Conservation (phyloP, 768 basidiomycete genomes). For the Termitomyces sp. region DNA sequence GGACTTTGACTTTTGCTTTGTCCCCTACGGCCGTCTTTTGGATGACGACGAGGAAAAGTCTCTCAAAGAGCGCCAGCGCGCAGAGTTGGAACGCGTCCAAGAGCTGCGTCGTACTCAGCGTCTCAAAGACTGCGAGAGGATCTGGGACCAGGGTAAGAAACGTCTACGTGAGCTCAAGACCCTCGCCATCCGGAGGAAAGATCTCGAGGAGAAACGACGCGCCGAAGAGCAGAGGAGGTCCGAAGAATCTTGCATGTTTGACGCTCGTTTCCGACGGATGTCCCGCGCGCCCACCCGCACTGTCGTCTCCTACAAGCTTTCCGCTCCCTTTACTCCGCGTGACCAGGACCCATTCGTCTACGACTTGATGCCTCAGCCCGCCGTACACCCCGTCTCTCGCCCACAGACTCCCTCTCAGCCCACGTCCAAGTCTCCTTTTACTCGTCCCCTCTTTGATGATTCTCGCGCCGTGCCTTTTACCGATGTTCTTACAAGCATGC, state of each 20-base stretch:
- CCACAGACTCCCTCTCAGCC: conserved; percentile 6
- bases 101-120: conserved; percentile 35
- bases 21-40: conserved; percentile 36
- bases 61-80: conserved; percentile 22
- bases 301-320: conserved; percentile 18
- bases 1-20: conserved; percentile 45
- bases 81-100: conserved; percentile 27
- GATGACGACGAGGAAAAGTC: conserved; percentile 41
- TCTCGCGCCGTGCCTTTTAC: conserved; percentile 46
- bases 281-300: conserved; percentile 8
- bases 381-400: background rate
- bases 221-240: no score
- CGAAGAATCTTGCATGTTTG: no score
- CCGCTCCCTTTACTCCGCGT: conserved; percentile 7
- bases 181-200: conserved; percentile 28
- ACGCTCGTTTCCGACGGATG: no score
- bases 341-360: conserved; percentile 22
- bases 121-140: conserved; percentile 40
- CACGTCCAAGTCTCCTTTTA: conserved; percentile 16
- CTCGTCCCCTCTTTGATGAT: conserved; percentile 26
- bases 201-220: conserved; percentile 23
- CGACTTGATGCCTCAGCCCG: conserved; percentile 21
- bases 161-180: conserved; percentile 36
- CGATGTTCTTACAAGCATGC: conserved; percentile 55
- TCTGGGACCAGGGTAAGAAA: conserved; percentile 46